Conservation (phyloP, 2,329 filamentous ascomycete species). For the Magnaporthiopsis incrustans region DNA sequence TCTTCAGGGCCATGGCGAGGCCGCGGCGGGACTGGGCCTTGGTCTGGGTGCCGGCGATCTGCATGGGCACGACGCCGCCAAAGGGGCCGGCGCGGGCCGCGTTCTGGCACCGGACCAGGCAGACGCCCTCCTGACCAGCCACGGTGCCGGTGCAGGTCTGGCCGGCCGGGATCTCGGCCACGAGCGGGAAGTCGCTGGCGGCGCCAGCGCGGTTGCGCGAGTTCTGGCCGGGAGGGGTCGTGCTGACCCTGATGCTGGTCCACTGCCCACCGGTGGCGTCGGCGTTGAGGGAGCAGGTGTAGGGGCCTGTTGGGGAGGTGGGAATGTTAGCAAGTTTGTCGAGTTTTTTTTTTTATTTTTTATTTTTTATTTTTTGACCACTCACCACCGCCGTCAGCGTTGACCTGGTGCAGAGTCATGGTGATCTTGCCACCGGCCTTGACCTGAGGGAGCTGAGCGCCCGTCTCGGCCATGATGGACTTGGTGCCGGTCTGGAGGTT, state of each 20-base stretch:
- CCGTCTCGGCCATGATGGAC: constrained; percentile 49
- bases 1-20: constrained; percentile 19
- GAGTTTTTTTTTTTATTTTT: too few species aligned
- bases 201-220: constrained; percentile 37
- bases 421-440: constrained; percentile 45
- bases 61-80: constrained; percentile 34
- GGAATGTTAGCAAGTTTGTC: neutral
- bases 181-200: constrained; percentile 40
- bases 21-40: constrained; percentile 16
- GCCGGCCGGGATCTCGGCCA: constrained; percentile 44
- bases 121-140: constrained; percentile 50
- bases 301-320: constrained; percentile 38
- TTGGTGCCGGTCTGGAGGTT: constrained; percentile 47
- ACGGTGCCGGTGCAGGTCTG: constrained; percentile 52
- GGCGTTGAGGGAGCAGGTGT: constrained; percentile 55
- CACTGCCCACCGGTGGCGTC: constrained; percentile 49
- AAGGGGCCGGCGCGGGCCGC: constrained; percentile 53
- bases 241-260: constrained; percentile 45
- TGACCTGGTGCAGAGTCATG: constrained; percentile 62
- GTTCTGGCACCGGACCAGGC: constrained; percentile 57
- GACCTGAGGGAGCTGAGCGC: constrained; percentile 50
- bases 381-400: constrained; percentile 48
- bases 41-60: constrained; percentile 14
- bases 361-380: neutral
- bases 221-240: constrained; percentile 42